Evolutionary conservation across 306 rosid species (phyloP), one percentile per base, ranked within the genome.

Genomic region (Acmispon strigosus): DNA sequence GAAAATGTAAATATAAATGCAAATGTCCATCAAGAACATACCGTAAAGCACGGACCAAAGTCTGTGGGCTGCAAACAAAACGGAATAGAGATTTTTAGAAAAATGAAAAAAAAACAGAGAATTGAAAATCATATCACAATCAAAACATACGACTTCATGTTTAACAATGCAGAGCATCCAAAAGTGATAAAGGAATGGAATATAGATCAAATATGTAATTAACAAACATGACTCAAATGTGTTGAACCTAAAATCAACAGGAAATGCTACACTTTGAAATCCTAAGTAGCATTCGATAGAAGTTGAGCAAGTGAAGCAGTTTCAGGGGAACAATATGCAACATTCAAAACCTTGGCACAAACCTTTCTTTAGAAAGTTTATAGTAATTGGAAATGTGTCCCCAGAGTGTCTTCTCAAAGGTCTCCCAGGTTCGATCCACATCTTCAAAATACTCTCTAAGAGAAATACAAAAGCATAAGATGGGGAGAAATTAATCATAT

Each of bases 291-390:
- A 62, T 45, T 9, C 24, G 39, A 37, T 43, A 71, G 15, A 60
- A 59, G 60, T 58, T 32, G 34, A 27, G 34, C 5, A 32, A 32
- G 37, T 39, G 47, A 60, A 76, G 51, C 36, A 71, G 9, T 5
- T 72, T 12, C 45, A 59, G 19, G 55, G 34, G 10, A 57, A 80
- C 66, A 76, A 17, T 27, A 16, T 15, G 54, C 73, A 68, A 74
- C 60, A 43, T 49, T 50, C 59, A 32, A 58, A 71, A 69, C 18
- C 56, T 27, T 52, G 63, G 80, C 39, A 83, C 76, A 18, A 72
- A 94, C 97, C 98, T 94, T 87, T 94, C 96, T 78, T 89, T 94
- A 68, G 97, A 89, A 64, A 87, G 97, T 79, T 94, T 90, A 74
- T 87, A 91, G 78, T 87, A 87, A 88, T 94, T 94, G 76, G 87